Evolutionary conservation across 306 rosid genomes (phyloP).

Genomic region (Mimosa pudica): DNA sequence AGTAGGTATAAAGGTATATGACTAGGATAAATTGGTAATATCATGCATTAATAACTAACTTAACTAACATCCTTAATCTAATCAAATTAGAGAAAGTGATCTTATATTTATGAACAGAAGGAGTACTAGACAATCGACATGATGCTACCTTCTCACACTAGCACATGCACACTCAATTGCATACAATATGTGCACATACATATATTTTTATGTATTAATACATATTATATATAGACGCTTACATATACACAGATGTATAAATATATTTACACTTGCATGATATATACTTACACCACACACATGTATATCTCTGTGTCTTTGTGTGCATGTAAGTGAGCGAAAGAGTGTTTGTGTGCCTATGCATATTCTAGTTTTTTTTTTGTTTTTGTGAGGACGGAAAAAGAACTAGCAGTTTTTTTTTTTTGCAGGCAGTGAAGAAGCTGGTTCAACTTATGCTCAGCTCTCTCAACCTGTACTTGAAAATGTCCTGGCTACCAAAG

Average conservation of each 20-base stretch:
- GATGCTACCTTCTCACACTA: constrained; percentile 8
- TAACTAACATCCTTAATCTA: no score
- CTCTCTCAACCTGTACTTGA: constrained; percentile 55
- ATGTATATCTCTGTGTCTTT: background rate
- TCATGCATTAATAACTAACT: no score
- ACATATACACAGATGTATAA: background rate
- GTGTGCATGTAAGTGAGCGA: background rate
- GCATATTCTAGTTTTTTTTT: background rate
- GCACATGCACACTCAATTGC: background rate
- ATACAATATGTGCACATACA: background rate
- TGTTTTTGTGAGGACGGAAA: background rate
- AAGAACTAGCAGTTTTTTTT: background rate
- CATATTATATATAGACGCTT: background rate
- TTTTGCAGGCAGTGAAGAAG: constrained; percentile 59
- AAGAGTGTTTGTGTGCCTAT: background rate
- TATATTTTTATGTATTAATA: no score
- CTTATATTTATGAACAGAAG: no score
- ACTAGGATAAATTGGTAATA: no score
- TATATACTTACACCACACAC: background rate
- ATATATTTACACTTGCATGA: background rate
- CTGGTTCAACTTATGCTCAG: constrained; percentile 54
- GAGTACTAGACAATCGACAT: background rate
- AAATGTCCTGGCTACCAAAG: constrained; percentile 53
- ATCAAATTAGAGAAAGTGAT: no score
- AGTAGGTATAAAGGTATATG: no score